phyloP scores from a whole-genome alignment of 73 alveolate species.

The Paramecium primaurelia region DNA sequence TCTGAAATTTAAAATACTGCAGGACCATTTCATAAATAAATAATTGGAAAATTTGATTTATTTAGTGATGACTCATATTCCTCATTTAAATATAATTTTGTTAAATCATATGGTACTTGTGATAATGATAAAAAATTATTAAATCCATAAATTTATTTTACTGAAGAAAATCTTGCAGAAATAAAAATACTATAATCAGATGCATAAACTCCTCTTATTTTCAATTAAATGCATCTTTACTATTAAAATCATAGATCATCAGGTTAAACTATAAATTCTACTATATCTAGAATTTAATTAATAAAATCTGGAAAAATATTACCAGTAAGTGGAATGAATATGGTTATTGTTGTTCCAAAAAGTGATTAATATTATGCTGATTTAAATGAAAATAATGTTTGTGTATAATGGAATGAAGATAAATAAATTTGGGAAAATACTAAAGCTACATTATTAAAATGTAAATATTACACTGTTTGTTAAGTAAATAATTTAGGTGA shows the following conservation, averaged over 20 bases:
- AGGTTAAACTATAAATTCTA: background rate
- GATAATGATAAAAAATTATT: background rate
- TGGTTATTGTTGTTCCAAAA: background rate
- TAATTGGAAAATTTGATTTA: background rate
- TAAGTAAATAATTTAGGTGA: background rate
- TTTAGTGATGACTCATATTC: background rate
- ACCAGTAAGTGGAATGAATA: background rate
- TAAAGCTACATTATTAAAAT: background rate
- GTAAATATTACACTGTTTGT: constrained; percentile 28
- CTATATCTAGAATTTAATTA: background rate
- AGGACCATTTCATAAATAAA: constrained; percentile 5
- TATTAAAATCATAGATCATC: background rate
- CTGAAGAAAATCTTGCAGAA: background rate
- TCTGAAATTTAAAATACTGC: background rate
- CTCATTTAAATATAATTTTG: background rate
- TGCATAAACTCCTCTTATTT: constrained; percentile 6
- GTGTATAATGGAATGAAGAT: constrained; percentile 34
- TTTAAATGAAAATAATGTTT: background rate
- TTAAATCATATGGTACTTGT: background rate
- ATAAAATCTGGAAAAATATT: background rate
- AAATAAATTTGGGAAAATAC: constrained; percentile 30
- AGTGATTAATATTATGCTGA: background rate
- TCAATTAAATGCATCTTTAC: constrained; percentile 36
- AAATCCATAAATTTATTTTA: background rate
- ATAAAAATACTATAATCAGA: background rate